Conservation (phyloP, 2,329 filamentous ascomycete species). For the Pseudogymnoascus pannorum region DNA sequence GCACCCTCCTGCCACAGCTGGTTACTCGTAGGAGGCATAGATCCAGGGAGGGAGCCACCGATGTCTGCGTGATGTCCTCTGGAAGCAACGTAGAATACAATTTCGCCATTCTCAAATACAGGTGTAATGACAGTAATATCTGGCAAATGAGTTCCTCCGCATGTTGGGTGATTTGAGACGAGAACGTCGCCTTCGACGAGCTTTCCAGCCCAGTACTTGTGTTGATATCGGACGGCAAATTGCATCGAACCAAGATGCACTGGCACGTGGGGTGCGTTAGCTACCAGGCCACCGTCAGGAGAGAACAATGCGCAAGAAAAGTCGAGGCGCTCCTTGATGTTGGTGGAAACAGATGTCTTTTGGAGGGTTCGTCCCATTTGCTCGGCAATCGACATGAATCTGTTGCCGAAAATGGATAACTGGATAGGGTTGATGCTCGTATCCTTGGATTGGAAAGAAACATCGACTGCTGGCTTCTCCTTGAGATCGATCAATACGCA, state of each 20-base stretch:
- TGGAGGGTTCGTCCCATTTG: constrained; percentile 73
- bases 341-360: constrained; percentile 69
- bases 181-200: constrained; percentile 71
- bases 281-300: constrained; percentile 63
- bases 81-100: constrained; percentile 76
- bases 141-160: constrained; percentile 74
- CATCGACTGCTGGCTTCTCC: constrained; percentile 8
- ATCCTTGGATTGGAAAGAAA: constrained; percentile 27
- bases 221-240: constrained; percentile 56
- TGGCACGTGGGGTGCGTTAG: constrained; percentile 70
- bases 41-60: constrained; percentile 73
- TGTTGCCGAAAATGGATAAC: constrained; percentile 68
- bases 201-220: constrained; percentile 68
- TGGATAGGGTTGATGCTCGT: constrained; percentile 61
- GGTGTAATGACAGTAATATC: constrained; percentile 78
- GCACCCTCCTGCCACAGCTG: constrained; percentile 60
- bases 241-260: constrained; percentile 71
- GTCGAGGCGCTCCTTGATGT: constrained; percentile 73
- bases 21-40: constrained; percentile 71
- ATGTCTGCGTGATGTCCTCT: constrained; percentile 80
- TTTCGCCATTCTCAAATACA: constrained; percentile 63
- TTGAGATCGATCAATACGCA: constrained; percentile 71
- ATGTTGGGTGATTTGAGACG: constrained; percentile 73
- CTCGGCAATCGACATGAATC: constrained; percentile 78
- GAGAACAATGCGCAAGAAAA: constrained; percentile 77